These are phyloP conservation scores for Taphrina deformans DNA, from an alignment of 1,139 yeast genomes.

Conservation along the genomic window DNA sequence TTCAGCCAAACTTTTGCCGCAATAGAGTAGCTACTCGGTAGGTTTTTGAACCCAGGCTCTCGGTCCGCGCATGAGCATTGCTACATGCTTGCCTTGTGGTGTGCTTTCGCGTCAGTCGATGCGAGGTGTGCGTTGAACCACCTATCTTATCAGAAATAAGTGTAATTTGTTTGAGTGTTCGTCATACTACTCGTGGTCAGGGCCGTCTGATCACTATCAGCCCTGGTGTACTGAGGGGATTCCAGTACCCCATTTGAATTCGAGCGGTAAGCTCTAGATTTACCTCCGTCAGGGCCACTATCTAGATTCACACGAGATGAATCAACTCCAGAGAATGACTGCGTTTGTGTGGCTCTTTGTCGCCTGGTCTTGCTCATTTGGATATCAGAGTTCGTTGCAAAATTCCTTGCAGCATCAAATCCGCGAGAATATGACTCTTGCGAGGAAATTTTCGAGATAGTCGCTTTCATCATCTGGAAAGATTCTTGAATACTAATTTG, in stretches of 20 bases:
- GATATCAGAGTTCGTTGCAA: background rate
- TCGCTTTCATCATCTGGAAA: slow-evolving; percentile 1
- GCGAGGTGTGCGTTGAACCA: background rate
- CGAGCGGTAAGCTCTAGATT: background rate
- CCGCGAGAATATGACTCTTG: slow-evolving; percentile 8
- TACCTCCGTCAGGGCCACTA: background rate
- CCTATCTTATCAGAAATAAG: slow-evolving; percentile 17
- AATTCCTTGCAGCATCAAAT: background rate
- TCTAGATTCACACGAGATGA: background rate
- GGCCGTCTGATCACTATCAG: background rate
- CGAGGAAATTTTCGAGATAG: background rate
- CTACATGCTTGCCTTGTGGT: background rate
- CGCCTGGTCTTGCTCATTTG: background rate
- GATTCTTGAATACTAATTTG: background rate
- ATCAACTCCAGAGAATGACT: background rate
- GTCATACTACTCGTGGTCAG: background rate
- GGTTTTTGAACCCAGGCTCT: background rate
- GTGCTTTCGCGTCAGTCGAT: background rate
- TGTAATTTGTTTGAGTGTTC: slow-evolving; percentile 2
- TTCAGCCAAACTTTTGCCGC: background rate
- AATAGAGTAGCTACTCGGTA: background rate
- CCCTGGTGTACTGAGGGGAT: background rate
- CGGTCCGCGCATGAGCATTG: background rate
- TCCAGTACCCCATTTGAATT: background rate
- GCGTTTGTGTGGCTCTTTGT: background rate